Percentiles rank a stretch among this genome's conserved stretches.
Evolutionary conservation across 805 yeast species (phyloP).

Genomic region (Tetrapisispora fleetii): DNA sequence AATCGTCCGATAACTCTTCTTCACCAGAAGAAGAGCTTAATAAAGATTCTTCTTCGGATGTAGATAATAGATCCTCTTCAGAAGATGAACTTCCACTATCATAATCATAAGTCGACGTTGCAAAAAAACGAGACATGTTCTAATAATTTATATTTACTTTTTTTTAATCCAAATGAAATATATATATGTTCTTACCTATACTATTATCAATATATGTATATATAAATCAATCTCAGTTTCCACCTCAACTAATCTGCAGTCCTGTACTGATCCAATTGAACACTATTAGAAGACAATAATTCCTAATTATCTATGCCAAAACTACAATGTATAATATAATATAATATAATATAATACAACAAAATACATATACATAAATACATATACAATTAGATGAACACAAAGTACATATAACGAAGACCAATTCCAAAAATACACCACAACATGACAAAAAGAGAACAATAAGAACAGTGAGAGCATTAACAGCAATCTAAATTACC

Average conservation of each 20-base stretch:
- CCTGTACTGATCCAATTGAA: background rate
- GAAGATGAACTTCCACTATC: slow-evolving; percentile 36
- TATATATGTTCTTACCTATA: too few relatives aligned
- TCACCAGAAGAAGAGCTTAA: slow-evolving; percentile 16
- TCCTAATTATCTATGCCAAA: too few relatives aligned
- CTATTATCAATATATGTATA: background rate
- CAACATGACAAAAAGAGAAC: too few relatives aligned
- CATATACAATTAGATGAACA: too few relatives aligned
- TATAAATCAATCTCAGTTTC: background rate
- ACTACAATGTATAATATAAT: too few relatives aligned
- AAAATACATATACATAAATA: too few relatives aligned
- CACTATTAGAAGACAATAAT: background rate
- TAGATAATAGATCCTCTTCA: slow-evolving; percentile 36
- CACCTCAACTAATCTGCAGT: background rate
- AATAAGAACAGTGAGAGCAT: too few relatives aligned
- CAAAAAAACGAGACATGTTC: slow-evolving; percentile 76
- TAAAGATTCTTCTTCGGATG: slow-evolving; percentile 31
- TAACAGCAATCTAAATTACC: too few relatives aligned
- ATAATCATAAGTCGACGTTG: slow-evolving; percentile 46
- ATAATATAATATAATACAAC: too few relatives aligned
- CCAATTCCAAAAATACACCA: too few relatives aligned
- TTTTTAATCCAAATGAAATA: too few relatives aligned
- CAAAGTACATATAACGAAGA: too few relatives aligned
- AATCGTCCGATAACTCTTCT: slow-evolving; percentile 30
- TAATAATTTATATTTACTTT: background rate